These are phyloP conservation scores for Corynascus novoguineensis DNA, from an alignment of 495 filamentous ascomycete species.

Conservation along the genomic window DNA sequence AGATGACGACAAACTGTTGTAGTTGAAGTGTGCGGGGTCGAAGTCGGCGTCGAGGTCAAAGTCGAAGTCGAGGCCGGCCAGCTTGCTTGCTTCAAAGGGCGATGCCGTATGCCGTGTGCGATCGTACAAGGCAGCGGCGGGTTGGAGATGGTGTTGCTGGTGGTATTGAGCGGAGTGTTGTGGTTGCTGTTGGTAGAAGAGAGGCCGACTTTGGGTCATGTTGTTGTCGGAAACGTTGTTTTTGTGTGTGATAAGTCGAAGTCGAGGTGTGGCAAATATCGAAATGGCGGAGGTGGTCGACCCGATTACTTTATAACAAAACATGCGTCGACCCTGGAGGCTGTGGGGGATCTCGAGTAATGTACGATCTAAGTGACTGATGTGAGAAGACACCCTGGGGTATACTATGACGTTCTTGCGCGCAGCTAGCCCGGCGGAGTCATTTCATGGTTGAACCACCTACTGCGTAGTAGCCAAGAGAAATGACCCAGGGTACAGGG, in stretches of 20 bases:
- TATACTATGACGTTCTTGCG: neutral
- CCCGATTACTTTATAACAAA: conserved; percentile 10
- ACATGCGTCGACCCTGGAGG: neutral
- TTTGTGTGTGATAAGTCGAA: neutral
- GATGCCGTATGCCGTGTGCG: neutral
- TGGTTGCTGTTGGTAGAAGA: conserved; percentile 2
- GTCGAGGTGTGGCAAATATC: conserved; percentile 13
- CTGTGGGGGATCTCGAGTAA: conserved; percentile 7
- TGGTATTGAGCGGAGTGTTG: too few relatives aligned
- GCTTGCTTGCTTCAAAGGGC: conserved; percentile 1
- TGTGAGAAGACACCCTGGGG: neutral
- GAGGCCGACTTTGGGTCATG: conserved; percentile 10
- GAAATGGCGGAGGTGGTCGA: neutral
- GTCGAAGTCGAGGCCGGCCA: neutral
- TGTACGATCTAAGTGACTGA: conserved; percentile 6
- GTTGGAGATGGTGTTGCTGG: conserved; percentile 8
- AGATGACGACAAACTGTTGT: conserved; percentile 27
- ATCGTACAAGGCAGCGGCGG: neutral
- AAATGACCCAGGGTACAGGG: too few relatives aligned
- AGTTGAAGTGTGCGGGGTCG: conserved; percentile 23
- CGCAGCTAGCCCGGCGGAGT: too few relatives aligned
- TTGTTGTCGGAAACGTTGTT: conserved; percentile 9
- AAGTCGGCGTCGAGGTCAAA: conserved; percentile 20
- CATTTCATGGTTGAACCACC: too few relatives aligned
- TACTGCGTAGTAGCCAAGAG: too few relatives aligned